phyloP scores from a whole-genome alignment of 2,329 filamentous ascomycete genomes.

The Pseudogymnoascus destructans region DNA sequence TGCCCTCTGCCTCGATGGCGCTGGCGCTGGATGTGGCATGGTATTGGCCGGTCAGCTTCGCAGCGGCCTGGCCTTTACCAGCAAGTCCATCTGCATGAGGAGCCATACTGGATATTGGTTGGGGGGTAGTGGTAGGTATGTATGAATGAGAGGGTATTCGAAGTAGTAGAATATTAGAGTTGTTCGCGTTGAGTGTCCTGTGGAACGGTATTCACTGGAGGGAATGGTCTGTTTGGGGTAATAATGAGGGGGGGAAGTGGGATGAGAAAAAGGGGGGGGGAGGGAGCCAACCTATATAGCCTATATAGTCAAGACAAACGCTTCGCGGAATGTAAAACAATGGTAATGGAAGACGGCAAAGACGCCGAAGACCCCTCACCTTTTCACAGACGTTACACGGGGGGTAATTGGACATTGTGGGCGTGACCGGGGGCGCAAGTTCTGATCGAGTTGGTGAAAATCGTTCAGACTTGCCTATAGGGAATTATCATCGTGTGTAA shows the following conservation, averaged over 20 bases:
- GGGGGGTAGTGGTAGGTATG: not conserved
- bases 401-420: not conserved
- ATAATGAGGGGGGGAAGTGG: not conserved
- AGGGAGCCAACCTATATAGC: not conserved
- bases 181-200: not conserved
- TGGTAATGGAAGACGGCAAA: not conserved
- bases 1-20: conserved; percentile 69
- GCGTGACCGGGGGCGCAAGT: conserved; percentile 2
- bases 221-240: not conserved
- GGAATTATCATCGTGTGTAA: conserved; percentile 15
- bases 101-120: conserved; percentile 34
- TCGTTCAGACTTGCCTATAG: conserved; percentile 20
- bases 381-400: not conserved
- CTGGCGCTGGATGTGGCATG: conserved; percentile 67
- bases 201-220: not conserved
- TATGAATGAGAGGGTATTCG: not conserved
- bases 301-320: not conserved
- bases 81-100: conserved; percentile 40
- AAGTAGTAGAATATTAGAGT: not conserved
- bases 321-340: conserved; percentile 2
- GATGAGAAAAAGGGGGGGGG: not conserved
- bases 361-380: not conserved
- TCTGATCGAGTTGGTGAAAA: conserved; percentile 3
- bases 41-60: conserved; percentile 31
- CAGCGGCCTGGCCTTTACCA: conserved; percentile 16